Evolutionary conservation across 2,329 filamentous ascomycete species (phyloP).

Genomic region (Botrytis squamosa): DNA sequence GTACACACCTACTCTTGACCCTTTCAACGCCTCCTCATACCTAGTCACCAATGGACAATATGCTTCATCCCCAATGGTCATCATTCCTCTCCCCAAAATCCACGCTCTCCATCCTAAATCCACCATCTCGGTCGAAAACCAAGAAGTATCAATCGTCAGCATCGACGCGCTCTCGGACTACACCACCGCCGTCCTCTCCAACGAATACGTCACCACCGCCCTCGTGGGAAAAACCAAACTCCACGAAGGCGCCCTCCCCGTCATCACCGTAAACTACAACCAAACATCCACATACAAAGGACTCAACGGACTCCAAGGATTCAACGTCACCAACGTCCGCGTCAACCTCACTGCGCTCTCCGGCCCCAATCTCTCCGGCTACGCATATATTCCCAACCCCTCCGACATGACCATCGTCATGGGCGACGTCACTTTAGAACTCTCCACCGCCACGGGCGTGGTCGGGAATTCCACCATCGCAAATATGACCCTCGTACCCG

Average conservation of each 20-base stretch:
- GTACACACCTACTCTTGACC: conserved; percentile 54
- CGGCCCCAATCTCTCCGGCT: conserved; percentile 54
- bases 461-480: conserved; percentile 52
- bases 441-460: conserved; percentile 43
- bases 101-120: conserved; percentile 38
- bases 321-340: conserved; percentile 49
- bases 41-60: conserved; percentile 43
- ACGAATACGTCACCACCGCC: conserved; percentile 49
- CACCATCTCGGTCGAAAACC: conserved; percentile 46
- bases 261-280: conserved; percentile 53
- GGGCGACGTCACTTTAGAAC: conserved; percentile 57
- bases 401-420: conserved; percentile 55
- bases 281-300: conserved; percentile 57
- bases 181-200: conserved; percentile 47
- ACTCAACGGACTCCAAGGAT: conserved; percentile 55
- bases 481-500: conserved; percentile 53
- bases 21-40: conserved; percentile 52
- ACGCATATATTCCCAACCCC: conserved; percentile 58
- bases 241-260: conserved; percentile 50
- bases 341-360: conserved; percentile 43
- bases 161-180: conserved; percentile 39
- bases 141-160: conserved; percentile 46
- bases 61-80: conserved; percentile 33
- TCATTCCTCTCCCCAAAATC: conserved; percentile 35
- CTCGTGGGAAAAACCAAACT: conserved; percentile 53